Evolutionary conservation across 2,329 filamentous ascomycete species (phyloP).

Genomic region (Graphilbum ipis-grandicollis): DNA sequence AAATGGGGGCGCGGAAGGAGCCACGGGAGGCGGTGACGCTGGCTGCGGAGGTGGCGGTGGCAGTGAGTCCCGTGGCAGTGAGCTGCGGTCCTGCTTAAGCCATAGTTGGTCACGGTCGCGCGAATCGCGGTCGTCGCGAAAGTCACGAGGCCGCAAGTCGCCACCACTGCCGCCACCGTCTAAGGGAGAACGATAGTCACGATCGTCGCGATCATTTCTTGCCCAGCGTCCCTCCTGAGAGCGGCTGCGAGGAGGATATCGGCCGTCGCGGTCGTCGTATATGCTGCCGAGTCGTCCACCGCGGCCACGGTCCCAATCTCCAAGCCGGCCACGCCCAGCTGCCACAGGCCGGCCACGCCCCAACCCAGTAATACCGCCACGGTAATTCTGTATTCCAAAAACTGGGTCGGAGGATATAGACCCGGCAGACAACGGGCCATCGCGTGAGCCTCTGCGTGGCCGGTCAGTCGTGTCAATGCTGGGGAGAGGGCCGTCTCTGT

Average conservation of each 20-base stretch:
- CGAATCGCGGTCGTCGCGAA: constrained; percentile 29
- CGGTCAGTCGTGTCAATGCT: constrained; percentile 46
- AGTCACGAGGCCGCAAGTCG: constrained; percentile 19
- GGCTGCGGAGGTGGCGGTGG: constrained; percentile 20
- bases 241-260: constrained; percentile 42
- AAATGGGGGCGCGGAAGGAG: constrained; percentile 40
- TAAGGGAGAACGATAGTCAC: constrained; percentile 21
- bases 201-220: constrained; percentile 30
- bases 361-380: constrained; percentile 32
- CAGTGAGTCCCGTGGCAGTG: constrained; percentile 30
- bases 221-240: constrained; percentile 46
- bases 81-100: constrained; percentile 32
- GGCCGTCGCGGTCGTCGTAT: constrained; percentile 44
- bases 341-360: constrained; percentile 28
- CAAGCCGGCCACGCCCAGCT: constrained; percentile 23
- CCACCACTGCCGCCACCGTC: too few species aligned
- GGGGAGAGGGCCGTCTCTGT: constrained; percentile 45
- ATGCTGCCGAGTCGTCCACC: constrained; percentile 26
- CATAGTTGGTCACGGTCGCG: constrained; percentile 28
- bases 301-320: constrained; percentile 31
- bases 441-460: constrained; percentile 50
- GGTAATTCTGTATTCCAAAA: constrained; percentile 35
- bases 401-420: constrained; percentile 53
- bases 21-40: constrained; percentile 40
- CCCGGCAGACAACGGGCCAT: constrained; percentile 55